Base-by-base conservation (phyloP, 495 filamentous ascomycete species). In the Neurospora cerealis region DNA sequence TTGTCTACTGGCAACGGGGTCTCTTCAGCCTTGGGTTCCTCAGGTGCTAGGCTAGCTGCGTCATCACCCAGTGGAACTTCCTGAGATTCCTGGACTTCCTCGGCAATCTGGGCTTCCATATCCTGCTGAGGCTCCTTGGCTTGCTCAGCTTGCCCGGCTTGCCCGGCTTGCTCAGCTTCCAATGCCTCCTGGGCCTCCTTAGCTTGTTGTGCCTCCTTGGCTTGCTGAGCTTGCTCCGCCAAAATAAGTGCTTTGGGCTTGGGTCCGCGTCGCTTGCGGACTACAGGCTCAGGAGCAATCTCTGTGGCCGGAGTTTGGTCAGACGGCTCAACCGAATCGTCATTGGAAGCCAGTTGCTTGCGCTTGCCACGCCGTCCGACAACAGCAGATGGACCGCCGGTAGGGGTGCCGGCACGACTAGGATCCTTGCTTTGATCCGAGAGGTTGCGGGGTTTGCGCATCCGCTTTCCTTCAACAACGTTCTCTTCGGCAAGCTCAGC, bases 401-500 rank as follows among this genome's bases (percentile, higher is more conserved):
- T 79, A 4, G 85, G 85, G 24, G 82, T 86, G 3, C 77, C 79
- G 21, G 80, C 75, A 62, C 84, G 80, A 73, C 84, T 86, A 72
- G 78, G 74, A 15, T 80, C 79, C 44, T 83, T 82, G 73, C 81
- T 83, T 73, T 83, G 82, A 54, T 84, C 83, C 19, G 79, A 82
- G 42, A 84, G 70, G 10, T 80, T 78, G 11, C 83, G 83, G 2
- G 83, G 82, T 73, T 83, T 86, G 37, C 85, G 76, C 11, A 74
- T 73, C 44, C 85, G 78, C 73, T 86, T 86, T 24, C 84, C 84
- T 54, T 81, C 82, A 9, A 83, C 70, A 15, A 84, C 77, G 34
- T 79, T 78, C 21, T 82, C 80, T 28, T 86, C 83, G 21, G 79
- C 81, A 4, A 84, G 81, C 42, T 86, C 85, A 6, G 85, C 83